These are phyloP conservation scores for Thalassiosira profunda DNA, from an alignment of 108 stramenopile genomes.

Conservation along the genomic window DNA sequence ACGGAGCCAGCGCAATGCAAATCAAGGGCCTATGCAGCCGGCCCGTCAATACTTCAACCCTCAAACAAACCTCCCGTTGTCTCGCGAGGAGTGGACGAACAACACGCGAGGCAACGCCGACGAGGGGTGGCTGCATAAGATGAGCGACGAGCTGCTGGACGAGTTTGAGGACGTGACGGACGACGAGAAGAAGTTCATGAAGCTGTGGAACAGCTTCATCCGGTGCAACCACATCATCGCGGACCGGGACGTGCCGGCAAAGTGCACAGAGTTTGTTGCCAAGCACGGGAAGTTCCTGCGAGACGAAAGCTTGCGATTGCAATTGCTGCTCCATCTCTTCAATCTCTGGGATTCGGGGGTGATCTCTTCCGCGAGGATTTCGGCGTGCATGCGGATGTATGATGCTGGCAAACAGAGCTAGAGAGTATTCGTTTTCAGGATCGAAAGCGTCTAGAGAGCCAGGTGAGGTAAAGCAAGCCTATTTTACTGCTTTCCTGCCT, in stretches of 20 bases:
- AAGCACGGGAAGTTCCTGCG: conserved; percentile 17
- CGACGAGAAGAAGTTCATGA: conserved; percentile 57
- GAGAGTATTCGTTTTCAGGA: no score
- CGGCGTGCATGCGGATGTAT: conserved; percentile 23
- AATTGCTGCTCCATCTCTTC: conserved; percentile 43
- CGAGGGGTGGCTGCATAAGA: conserved; percentile 37
- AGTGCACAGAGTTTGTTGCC: conserved; percentile 31
- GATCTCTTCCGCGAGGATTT: conserved; percentile 32
- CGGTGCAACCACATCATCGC: conserved; percentile 32
- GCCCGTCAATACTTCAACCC: conserved; percentile 48
- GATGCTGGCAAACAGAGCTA: no score
- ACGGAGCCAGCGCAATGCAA: no score
- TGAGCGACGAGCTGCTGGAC: conserved; percentile 41
- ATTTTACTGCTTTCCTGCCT: no score
- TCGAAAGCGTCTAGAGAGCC: no score
- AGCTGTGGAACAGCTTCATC: conserved; percentile 65
- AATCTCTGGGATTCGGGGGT: conserved; percentile 51
- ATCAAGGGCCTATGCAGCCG: no score
- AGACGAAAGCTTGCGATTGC: conserved; percentile 11
- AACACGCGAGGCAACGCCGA: conserved; percentile 41
- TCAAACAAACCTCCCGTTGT: conserved; percentile 36
- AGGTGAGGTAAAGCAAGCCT: no score
- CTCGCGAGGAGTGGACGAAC: conserved; percentile 10
- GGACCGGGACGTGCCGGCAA: conserved; percentile 40
- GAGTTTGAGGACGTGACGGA: conserved; percentile 61